A percentile compares a stretch with the other conserved stretches of the same genome.
phyloP scores from a whole-genome alignment of 2,329 filamentous ascomycete genomes.

The Fusarium lyarnte region DNA sequence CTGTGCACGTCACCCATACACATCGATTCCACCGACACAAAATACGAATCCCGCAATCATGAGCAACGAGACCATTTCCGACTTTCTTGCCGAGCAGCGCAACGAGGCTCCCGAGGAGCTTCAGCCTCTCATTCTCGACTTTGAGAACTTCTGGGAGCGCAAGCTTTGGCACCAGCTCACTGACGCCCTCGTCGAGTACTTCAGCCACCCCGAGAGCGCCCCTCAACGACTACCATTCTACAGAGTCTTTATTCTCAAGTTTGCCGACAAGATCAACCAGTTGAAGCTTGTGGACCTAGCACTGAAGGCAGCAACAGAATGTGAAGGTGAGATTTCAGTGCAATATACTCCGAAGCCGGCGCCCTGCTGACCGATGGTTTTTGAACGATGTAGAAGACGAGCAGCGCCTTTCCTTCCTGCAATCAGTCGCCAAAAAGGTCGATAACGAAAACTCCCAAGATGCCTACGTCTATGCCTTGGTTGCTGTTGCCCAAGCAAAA shows the following conservation, averaged over 20 bases:
- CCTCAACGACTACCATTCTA: slow-evolving; percentile 89
- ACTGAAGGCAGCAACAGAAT: slow-evolving; percentile 86
- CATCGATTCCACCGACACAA: slow-evolving; percentile 11
- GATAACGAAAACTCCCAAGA: slow-evolving; percentile 94
- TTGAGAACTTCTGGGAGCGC: slow-evolving; percentile 97
- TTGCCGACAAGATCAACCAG: slow-evolving; percentile 99
- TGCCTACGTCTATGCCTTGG: slow-evolving; percentile 92
- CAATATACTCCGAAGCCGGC: slow-evolving; percentile 11
- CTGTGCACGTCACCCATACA: slow-evolving; percentile 34
- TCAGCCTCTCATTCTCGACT: slow-evolving; percentile 86
- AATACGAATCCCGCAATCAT: slow-evolving; percentile 58
- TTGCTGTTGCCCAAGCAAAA: slow-evolving; percentile 88
- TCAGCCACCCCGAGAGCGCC: slow-evolving; percentile 81
- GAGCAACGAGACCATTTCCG: slow-evolving; percentile 87
- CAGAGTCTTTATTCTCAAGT: slow-evolving; percentile 93
- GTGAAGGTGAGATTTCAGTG: slow-evolving; percentile 68
- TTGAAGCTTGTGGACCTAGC: slow-evolving; percentile 94
- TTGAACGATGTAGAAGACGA: slow-evolving; percentile 72
- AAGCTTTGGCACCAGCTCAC: slow-evolving; percentile 99
- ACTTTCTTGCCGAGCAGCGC: slow-evolving; percentile 91
- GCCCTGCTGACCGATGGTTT: slow-evolving; percentile 16
- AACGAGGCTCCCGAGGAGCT: slow-evolving; percentile 88
- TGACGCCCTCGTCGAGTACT: slow-evolving; percentile 87
- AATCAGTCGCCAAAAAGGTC: slow-evolving; percentile 85
- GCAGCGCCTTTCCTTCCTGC: slow-evolving; percentile 86